phyloP scores from a whole-genome alignment of 139 green algal genomes.

The Picochlorum sp. region DNA sequence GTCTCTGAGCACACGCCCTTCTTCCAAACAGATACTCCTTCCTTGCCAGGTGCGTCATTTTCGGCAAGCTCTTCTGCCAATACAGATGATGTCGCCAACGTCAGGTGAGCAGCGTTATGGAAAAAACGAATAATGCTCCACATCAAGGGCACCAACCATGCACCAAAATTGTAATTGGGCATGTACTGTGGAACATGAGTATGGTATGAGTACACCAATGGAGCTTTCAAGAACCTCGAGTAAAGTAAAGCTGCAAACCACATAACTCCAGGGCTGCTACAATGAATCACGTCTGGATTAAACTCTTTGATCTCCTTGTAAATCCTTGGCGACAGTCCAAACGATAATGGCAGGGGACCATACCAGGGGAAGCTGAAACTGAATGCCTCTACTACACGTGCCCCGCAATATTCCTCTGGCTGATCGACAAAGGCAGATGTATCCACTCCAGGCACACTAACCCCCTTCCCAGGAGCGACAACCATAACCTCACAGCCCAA shows the following conservation, averaged over 20 bases:
- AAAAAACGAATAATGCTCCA: constrained; percentile 86
- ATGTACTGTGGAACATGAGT: constrained; percentile 97
- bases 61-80: constrained; percentile 15
- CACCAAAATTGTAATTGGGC: constrained; percentile 61
- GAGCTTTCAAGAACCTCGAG: constrained; percentile 71
- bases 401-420: constrained; percentile 23
- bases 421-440: constrained; percentile 24
- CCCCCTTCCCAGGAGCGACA: constrained; percentile 20
- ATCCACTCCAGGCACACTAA: constrained; percentile 23
- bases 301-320: constrained; percentile 41
- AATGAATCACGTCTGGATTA: constrained; percentile 33
- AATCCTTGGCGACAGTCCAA: constrained; percentile 39
- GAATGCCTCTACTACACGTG: constrained; percentile 23
- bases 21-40: constrained; percentile 65
- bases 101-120: constrained; percentile 60
- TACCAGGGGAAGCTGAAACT: constrained; percentile 40
- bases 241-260: constrained; percentile 76
- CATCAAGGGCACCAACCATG: constrained; percentile 74
- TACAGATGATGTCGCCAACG: constrained; percentile 49
- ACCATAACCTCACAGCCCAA: constrained; percentile 29
- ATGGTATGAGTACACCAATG: constrained; percentile 95
- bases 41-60: not conserved
- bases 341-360: constrained; percentile 27
- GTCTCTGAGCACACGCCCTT: constrained; percentile 49
- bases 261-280: constrained; percentile 32